phyloP scores from a whole-genome alignment of 2,329 filamentous ascomycete species.

The Cladosporium velox region DNA sequence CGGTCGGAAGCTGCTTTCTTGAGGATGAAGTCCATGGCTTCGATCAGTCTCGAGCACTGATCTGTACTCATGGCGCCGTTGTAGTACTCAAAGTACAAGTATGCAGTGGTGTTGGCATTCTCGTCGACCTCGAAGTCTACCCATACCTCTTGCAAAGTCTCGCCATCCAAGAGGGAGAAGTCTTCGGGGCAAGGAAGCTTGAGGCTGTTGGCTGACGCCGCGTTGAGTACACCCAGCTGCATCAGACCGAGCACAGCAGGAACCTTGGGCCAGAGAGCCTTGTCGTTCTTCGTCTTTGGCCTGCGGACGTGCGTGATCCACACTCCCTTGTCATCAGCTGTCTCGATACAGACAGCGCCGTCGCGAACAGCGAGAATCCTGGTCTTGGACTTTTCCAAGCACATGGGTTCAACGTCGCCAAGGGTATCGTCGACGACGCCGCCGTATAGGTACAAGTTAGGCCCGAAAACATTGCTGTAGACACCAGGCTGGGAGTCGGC shows the following conservation, averaged over 20 bases:
- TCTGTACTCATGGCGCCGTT: constrained; percentile 48
- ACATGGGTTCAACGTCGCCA: constrained; percentile 21
- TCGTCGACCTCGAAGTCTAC: constrained; percentile 40
- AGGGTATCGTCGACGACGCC: constrained; percentile 42
- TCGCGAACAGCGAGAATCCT: constrained; percentile 41
- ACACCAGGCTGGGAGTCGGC: constrained; percentile 48
- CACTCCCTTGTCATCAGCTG: constrained; percentile 43
- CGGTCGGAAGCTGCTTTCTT: constrained; percentile 32
- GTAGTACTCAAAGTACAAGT: constrained; percentile 48
- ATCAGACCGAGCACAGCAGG: constrained; percentile 41
- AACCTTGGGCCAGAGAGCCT: constrained; percentile 46
- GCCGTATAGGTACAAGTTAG: constrained; percentile 45
- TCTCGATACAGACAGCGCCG: constrained; percentile 40
- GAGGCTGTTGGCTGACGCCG: constrained; percentile 21
- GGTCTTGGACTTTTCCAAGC: constrained; percentile 28
- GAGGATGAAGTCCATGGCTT: constrained; percentile 42
- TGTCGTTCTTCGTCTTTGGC: constrained; percentile 42
- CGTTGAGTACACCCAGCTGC: constrained; percentile 39
- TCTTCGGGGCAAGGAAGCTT: constrained; percentile 28
- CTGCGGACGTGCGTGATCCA: constrained; percentile 48
- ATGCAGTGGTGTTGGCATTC: constrained; percentile 37
- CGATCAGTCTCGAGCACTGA: constrained; percentile 42
- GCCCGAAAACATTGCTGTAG: constrained; percentile 42
- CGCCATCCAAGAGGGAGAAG: constrained; percentile 35
- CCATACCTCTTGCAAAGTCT: constrained; percentile 46